Percentiles rank a stretch among this genome's conserved stretches.
phyloP scores from a whole-genome alignment of 2,329 filamentous ascomycete genomes.

The Aspergillus tanneri region DNA sequence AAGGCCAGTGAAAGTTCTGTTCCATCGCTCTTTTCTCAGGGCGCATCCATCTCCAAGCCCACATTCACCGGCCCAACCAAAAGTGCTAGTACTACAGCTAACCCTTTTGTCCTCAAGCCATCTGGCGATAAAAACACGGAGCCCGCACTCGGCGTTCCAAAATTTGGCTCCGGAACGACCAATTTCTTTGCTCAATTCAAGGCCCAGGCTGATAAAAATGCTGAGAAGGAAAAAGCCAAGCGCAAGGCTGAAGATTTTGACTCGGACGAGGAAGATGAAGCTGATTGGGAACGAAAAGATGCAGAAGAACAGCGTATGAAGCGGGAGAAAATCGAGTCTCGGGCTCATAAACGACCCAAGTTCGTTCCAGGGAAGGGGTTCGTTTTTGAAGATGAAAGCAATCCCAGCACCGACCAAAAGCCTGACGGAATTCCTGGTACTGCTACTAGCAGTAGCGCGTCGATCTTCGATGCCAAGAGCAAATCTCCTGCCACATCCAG shows the following conservation, averaged over 20 bases:
- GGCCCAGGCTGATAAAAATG: conserved; percentile 38
- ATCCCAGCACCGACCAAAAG: conserved; percentile 22
- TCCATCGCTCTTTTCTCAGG: conserved; percentile 14
- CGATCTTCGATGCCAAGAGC: conserved; percentile 31
- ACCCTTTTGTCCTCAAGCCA: conserved; percentile 25
- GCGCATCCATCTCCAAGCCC: conserved; percentile 15
- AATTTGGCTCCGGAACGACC: conserved; percentile 32
- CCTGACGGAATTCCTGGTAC: conserved; percentile 18
- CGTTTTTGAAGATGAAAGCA: conserved; percentile 29
- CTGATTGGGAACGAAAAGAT: conserved; percentile 49
- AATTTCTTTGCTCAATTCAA: conserved; percentile 48
- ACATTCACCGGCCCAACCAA: conserved; percentile 13
- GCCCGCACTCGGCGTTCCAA: conserved; percentile 28
- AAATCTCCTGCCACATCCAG: conserved; percentile 29
- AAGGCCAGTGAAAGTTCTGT: conserved; percentile 12
- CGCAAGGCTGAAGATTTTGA: conserved; percentile 53
- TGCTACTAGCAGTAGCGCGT: conserved; percentile 16
- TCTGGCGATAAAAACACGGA: conserved; percentile 8
- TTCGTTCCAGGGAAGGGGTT: conserved; percentile 36
- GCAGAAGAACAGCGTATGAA: conserved; percentile 49
- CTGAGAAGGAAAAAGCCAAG: conserved; percentile 47
- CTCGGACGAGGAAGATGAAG: conserved; percentile 53
- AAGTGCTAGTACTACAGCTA: conserved; percentile 13
- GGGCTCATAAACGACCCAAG: conserved; percentile 33
- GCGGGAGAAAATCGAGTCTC: conserved; percentile 41